Conservation (phyloP, 2,329 filamentous ascomycete species). For the Gnomoniopsis sp. region DNA sequence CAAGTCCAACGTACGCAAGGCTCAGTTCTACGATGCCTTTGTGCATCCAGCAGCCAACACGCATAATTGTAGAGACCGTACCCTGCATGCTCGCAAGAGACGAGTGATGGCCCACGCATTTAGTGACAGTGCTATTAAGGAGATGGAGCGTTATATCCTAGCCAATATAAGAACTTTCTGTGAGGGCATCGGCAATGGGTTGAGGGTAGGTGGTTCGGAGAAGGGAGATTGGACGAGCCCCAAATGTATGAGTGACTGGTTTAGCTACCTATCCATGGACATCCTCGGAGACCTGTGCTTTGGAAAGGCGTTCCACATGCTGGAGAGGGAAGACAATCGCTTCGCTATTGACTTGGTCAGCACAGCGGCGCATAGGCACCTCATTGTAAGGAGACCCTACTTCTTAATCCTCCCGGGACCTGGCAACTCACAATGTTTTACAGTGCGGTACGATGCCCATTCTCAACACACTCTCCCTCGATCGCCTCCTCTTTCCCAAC, state of each 20-base stretch:
- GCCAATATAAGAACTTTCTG: constrained; percentile 66
- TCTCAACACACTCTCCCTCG: constrained; percentile 62
- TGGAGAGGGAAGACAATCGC: constrained; percentile 56
- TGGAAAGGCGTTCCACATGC: constrained; percentile 61
- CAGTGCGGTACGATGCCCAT: constrained; percentile 71
- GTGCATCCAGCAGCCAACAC: constrained; percentile 69
- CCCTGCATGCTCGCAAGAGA: constrained; percentile 66
- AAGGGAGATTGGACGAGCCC: constrained; percentile 51
- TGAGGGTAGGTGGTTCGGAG: constrained; percentile 31
- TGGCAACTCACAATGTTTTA: constrained; percentile 16
- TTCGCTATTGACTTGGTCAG: constrained; percentile 67
- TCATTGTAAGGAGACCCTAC: constrained; percentile 50
- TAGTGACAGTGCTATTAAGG: constrained; percentile 61
- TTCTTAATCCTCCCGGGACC: neutral
- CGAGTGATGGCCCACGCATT: constrained; percentile 71
- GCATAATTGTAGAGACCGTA: constrained; percentile 68
- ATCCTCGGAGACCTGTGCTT: constrained; percentile 60
- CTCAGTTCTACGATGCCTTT: constrained; percentile 71
- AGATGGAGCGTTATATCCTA: constrained; percentile 66
- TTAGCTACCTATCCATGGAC: constrained; percentile 60
- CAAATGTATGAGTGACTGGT: constrained; percentile 62
- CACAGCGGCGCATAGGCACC: constrained; percentile 64
- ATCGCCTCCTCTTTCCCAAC: constrained; percentile 64
- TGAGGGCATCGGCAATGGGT: constrained; percentile 46
- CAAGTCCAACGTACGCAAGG: constrained; percentile 61